These are phyloP conservation scores for Vitis hybrid DNA, from an alignment of 177 flowering plant species.

Conservation along the genomic window DNA sequence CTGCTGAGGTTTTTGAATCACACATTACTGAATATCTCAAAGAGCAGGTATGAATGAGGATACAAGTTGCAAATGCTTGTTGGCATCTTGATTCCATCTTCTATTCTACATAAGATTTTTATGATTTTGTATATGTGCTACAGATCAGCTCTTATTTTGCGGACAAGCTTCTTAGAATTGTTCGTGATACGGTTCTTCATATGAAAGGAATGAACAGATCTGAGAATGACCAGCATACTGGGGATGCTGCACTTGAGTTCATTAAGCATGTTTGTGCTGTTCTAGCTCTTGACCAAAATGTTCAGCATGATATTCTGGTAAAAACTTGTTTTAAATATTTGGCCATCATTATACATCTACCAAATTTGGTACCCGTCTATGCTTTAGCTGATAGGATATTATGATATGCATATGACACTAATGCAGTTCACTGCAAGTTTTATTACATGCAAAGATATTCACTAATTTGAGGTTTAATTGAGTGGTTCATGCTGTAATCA, in stretches of 20 bases:
- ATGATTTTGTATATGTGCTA: background rate
- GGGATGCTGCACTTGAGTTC: constrained; percentile 86
- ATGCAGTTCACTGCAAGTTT: background rate
- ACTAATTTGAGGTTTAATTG: no score
- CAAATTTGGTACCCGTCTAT: background rate
- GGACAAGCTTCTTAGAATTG: constrained; percentile 64
- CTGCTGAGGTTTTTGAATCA: constrained; percentile 67
- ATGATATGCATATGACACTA: background rate
- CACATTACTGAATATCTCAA: constrained; percentile 59
- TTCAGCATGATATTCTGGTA: constrained; percentile 93
- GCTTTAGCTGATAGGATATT: no score
- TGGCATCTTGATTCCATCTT: background rate
- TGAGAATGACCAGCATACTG: constrained; percentile 31
- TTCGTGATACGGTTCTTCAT: constrained; percentile 55
- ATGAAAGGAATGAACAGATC: constrained; percentile 40
- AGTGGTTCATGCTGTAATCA: no score
- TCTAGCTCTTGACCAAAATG: constrained; percentile 83
- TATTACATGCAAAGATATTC: no score
- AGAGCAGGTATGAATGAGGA: constrained; percentile 48
- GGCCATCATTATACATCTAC: background rate
- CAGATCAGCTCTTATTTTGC: constrained; percentile 89
- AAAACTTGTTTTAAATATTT: background rate
- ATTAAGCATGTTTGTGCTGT: constrained; percentile 91
- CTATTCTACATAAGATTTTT: background rate
- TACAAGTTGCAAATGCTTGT: constrained; percentile 1